Evolutionary conservation across 495 filamentous ascomycete species (phyloP).

Genomic region (Annulohypoxylon bovei): DNA sequence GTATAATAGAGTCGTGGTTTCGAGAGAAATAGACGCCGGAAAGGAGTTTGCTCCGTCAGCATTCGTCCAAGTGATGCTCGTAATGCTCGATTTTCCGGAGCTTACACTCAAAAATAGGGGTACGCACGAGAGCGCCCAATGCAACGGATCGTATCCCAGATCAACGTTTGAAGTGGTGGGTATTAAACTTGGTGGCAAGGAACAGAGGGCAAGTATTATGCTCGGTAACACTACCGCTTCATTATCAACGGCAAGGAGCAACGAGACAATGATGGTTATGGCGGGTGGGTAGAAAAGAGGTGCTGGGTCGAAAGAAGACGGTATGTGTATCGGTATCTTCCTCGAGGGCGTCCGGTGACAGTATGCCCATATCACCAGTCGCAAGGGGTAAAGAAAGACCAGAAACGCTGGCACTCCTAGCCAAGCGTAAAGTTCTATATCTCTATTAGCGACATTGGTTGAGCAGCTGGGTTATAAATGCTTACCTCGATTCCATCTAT

Average conservation of each 20-base stretch:
- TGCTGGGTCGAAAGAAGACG: slow-evolving; percentile 85
- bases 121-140: slow-evolving; percentile 76
- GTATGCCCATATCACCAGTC: slow-evolving; percentile 57
- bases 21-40: slow-evolving; percentile 55
- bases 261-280: slow-evolving; percentile 79
- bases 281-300: slow-evolving; percentile 86
- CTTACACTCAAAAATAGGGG: slow-evolving; percentile 59
- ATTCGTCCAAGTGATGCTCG: not conserved
- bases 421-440: slow-evolving; percentile 47
- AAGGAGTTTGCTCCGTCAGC: not conserved
- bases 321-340: slow-evolving; percentile 62
- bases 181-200: slow-evolving; percentile 77
- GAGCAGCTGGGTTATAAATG: not conserved
- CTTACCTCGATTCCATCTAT: slow-evolving; percentile 51
- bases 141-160: slow-evolving; percentile 62
- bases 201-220: slow-evolving; percentile 79
- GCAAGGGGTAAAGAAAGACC: slow-evolving; percentile 57
- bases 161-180: slow-evolving; percentile 57
- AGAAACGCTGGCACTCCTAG: slow-evolving; percentile 40
- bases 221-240: slow-evolving; percentile 74
- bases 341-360: slow-evolving; percentile 47
- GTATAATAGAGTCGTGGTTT: slow-evolving; percentile 76
- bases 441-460: slow-evolving; percentile 28
- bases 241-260: slow-evolving; percentile 72
- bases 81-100: not conserved